Base-by-base conservation (phyloP, 1,284 basidiomycete genomes). In the Vanrija sp. region DNA sequence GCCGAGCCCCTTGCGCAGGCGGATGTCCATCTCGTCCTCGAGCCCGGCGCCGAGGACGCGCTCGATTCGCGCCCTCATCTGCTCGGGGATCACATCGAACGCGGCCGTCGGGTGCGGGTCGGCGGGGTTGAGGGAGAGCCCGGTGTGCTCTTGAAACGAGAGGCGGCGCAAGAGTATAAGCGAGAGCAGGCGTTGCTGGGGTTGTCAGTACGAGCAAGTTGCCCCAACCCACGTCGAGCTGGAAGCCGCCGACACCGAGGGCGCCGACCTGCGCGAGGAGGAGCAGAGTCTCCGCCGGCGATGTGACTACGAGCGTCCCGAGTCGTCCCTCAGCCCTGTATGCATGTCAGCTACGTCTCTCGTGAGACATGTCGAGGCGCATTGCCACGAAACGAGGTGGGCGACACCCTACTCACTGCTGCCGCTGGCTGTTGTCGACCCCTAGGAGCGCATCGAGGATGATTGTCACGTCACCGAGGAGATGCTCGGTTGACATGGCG, bases 191-290 rank as follows among this genome's bases (percentile, higher is more conserved):
- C 73, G 72, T 38, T 71, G 64, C 73, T 75, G 44, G 21, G 16
- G 34, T 3, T 23, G 52, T 51, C 19, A 55, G 54, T 19, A 28
- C 5, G 21, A 26, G 9, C 19, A 43, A 16, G n/a, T 15, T 5
- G 21, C 21, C 21, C 21, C 21, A 45, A 14, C 70, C 58, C 55
- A 74, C 73, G 42, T 75, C 73, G 0, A 70, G 55, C 49, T 73
- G 73, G 52, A 71, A 75, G 5, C 73, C 73, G 14, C 73, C 73
- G 0, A 75, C 73, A 15, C 67, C 72, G 46, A 63, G 66, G 3
- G 71, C 69, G 14, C 73, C 73, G 39, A 75, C 66, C 53, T 75
- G 73, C 21, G 69, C 66, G 2, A 75, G 66, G 1, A 74, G 48
- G 1, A 75, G 55, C 6, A 75, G 57, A 5, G 68, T 52, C 12